Conservation (phyloP, 306 rosid species). For the Vigna hirtella region DNA sequence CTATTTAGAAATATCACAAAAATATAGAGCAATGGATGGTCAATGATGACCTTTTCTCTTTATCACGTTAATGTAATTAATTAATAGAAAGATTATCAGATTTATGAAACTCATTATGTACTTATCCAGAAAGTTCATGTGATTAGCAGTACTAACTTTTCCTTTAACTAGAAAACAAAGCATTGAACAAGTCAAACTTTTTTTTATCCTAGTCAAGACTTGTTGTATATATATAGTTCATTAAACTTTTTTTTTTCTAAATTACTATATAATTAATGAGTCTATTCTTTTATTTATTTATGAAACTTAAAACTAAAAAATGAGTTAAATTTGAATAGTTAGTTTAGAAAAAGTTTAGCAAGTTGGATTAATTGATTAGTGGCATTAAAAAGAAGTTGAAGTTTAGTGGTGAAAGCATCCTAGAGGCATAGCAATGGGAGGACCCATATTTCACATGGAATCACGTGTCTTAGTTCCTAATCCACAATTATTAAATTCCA, state of each 20-base stretch:
- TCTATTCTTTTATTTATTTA: no score
- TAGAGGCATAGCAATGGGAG: slow-evolving; percentile 49
- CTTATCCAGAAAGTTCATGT: slow-evolving; percentile 25
- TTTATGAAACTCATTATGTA: slow-evolving; percentile 33
- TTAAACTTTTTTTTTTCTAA: no score
- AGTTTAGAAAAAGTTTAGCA: slow-evolving; percentile 40
- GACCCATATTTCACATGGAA: slow-evolving; percentile 79
- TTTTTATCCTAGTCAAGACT: not conserved
- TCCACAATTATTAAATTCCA: slow-evolving; percentile 46
- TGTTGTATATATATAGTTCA: no score
- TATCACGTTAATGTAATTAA: not conserved
- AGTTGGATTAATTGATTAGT: slow-evolving; percentile 18
- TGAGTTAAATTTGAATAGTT: not conserved
- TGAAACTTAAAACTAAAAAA: no score
- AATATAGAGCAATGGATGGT: not conserved
- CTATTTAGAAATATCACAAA: not conserved
- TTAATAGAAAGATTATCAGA: slow-evolving; percentile 10
- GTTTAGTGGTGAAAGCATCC: slow-evolving; percentile 52
- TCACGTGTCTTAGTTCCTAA: slow-evolving; percentile 66
- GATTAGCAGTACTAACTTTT: slow-evolving; percentile 15
- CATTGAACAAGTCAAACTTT: not conserved
- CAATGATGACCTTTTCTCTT: not conserved
- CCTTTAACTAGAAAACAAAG: slow-evolving; percentile 12
- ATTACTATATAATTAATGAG: no score
- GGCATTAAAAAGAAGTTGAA: slow-evolving; percentile 42